phyloP scores from a whole-genome alignment of 768 basidiomycete genomes.

The Tylopilus intermedius region DNA sequence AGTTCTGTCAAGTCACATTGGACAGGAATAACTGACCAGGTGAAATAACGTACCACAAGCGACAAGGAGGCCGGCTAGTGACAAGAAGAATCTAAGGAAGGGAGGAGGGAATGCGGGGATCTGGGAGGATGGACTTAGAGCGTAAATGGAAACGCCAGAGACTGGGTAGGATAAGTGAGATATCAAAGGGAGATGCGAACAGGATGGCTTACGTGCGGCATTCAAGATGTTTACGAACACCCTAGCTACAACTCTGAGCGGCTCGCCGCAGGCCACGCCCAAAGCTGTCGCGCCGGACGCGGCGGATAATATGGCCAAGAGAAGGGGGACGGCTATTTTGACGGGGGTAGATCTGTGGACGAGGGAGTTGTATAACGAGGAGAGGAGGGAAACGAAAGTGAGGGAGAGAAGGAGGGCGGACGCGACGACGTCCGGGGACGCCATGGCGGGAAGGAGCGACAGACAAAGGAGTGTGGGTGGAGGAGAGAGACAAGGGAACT shows the following conservation, averaged over 20 bases:
- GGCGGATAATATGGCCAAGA: constrained; percentile 23
- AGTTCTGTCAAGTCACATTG: constrained; percentile 16
- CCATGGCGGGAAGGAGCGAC: constrained; percentile 21
- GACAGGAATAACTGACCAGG: background rate
- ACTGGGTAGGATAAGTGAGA: constrained; percentile 11
- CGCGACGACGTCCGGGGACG: constrained; percentile 23
- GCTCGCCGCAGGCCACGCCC: constrained; percentile 12
- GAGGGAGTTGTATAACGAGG: constrained; percentile 10
- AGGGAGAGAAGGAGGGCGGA: constrained; percentile 26
- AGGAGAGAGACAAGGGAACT: constrained; percentile 2
- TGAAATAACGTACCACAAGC: constrained; percentile 23
- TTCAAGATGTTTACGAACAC: constrained; percentile 20
- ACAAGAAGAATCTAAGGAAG: constrained; percentile 14
- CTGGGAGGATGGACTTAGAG: constrained; percentile 12
- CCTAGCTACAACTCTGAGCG: constrained; percentile 14
- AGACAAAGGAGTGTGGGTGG: constrained; percentile 14
- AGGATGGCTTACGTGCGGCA: constrained; percentile 15
- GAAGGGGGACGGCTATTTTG: constrained; percentile 9
- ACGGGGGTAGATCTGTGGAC: constrained; percentile 4
- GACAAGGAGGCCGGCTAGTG: constrained; percentile 20
- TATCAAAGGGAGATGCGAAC: background rate
- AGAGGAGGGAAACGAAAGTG: constrained; percentile 17
- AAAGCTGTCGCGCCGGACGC: constrained; percentile 21
- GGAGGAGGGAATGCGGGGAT: constrained; percentile 2
- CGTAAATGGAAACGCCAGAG: constrained; percentile 24